Base-by-base conservation (phyloP, 805 yeast species). In the Zygotorulaspora danielsina region DNA sequence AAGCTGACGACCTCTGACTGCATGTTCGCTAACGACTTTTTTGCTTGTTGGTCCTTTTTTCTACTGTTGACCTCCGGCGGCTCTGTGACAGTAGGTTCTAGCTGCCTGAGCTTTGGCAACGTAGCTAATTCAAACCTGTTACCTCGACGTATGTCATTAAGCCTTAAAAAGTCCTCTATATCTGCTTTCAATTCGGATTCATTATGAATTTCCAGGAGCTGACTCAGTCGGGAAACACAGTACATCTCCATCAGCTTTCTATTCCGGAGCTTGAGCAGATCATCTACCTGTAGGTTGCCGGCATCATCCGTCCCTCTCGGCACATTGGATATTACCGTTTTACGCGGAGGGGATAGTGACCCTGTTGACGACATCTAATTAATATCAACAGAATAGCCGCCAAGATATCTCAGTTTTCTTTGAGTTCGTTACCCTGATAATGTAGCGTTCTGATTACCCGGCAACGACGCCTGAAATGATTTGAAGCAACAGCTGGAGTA, bases 181-280 rank as follows among this genome's bases (percentile, higher is more conserved):
- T 69, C 51, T 62, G 69, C 65, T 41, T 55, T 55, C 38, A 45
- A 65, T 52, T 67, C 35, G 50, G 67, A 43, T 53, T 67, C 42
- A 70, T 69, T 48, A 54, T 64, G 34, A 66, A 78, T 48, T 4
- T 59, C 51, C 32, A 67, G 41, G 39, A 73, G 55, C 41, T 68
- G 64, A 13, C 79, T 76, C 36, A 76, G 59, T 44, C 76, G 59
- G 8, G 84, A 67, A 10, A 81, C 71, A 46, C 79, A 74, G 53
- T 76, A 81, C 12, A 81, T 62, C 56, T 80, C 84, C 1, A 81
- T 70, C 17, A 81, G 64, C 51, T 76, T 77, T 19, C 79, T 64
- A 50, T 77, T 77, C 34, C 87, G 65, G 32, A 66, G 65, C 44
- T 68, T 65, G 9, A 76, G 63, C n/a, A 76, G 60, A 34, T 67